These are phyloP conservation scores for Aspergillus felis DNA, from an alignment of 2,329 filamentous ascomycete species.

Conservation along the genomic window DNA sequence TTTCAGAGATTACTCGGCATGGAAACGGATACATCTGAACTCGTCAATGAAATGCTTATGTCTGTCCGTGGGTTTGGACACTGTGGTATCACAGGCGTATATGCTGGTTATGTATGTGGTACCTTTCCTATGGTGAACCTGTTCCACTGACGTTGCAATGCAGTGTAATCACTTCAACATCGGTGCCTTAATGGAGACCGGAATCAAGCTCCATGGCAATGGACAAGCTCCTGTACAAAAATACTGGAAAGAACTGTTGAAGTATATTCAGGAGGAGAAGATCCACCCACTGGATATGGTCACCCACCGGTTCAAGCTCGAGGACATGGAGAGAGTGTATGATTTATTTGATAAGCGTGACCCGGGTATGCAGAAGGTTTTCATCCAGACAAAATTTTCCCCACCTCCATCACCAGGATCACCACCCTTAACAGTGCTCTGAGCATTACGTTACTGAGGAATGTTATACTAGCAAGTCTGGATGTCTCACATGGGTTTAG, in stretches of 20 bases:
- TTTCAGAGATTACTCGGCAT: constrained; percentile 60
- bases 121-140: neutral
- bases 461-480: neutral
- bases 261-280: constrained; percentile 61
- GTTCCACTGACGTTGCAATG: neutral
- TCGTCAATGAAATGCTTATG: constrained; percentile 53
- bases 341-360: constrained; percentile 55
- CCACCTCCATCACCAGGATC: constrained; percentile 48
- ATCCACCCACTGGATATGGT: constrained; percentile 78
- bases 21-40: constrained; percentile 76
- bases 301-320: constrained; percentile 69
- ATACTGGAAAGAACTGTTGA: constrained; percentile 77
- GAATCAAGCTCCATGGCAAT: constrained; percentile 70
- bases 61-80: constrained; percentile 57
- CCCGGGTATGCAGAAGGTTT: constrained; percentile 79
- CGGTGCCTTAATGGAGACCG: constrained; percentile 78
- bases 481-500: neutral
- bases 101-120: constrained; percentile 56
- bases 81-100: constrained; percentile 71
- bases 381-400: constrained; percentile 58
- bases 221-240: constrained; percentile 71
- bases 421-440: constrained; percentile 47
- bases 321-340: constrained; percentile 68
- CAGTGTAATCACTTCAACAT: constrained; percentile 79
- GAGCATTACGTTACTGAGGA: neutral